Base-by-base conservation (phyloP, 2,329 filamentous ascomycete species). In the Alternaria tenuissima region DNA sequence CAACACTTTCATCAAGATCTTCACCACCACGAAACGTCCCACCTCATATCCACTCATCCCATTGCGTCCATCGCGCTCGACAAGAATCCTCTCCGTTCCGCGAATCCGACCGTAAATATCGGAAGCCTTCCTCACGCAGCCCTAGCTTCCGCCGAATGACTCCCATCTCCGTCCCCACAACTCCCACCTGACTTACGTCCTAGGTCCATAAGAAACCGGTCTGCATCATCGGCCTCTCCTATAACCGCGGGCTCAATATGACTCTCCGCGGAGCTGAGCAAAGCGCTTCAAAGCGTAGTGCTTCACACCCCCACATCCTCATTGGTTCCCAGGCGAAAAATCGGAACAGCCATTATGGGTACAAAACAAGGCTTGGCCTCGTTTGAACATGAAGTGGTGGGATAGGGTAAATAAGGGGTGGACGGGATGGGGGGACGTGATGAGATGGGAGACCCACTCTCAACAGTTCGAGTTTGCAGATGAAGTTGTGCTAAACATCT, bases 401-500 rank as follows among this genome's bases (percentile, higher is more conserved):
- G 46, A 49, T 52, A 34, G 48, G 52, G 42, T 39, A 32, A 55
- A 55, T 20, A 46, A 44, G 52, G 32, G 51, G 34, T 22, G 38
- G 43, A 36, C 26, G 36, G 28, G 42, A 48, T 32, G 32, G 32
- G 28, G 47, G 18, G 9, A 24, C 8, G 36, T 34, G 41, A 41
- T 43, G 48, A 28, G 24, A 43, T 46, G 20, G 22, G 12, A 47
- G 63, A 55, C 62, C 65, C 65, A 65, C 65, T 65, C 64, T 66
- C 65, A 68, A 68, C 65, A 68, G 49, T 63, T 66, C 54, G 57
- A 54, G 39, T 63, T 43, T 60, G 52, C 57, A 56, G 38, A 53
- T 47, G 24, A 39, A 42, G 18, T 49, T 47, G 42, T 20, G 16
- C 52, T 48, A 52, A 39, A 39, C 16, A 41, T 18, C 22, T 52